Evolutionary conservation across 495 filamentous ascomycete species (phyloP), one percentile per base, ranked within the genome.

Genomic region (Aspergillus cavernicola): DNA sequence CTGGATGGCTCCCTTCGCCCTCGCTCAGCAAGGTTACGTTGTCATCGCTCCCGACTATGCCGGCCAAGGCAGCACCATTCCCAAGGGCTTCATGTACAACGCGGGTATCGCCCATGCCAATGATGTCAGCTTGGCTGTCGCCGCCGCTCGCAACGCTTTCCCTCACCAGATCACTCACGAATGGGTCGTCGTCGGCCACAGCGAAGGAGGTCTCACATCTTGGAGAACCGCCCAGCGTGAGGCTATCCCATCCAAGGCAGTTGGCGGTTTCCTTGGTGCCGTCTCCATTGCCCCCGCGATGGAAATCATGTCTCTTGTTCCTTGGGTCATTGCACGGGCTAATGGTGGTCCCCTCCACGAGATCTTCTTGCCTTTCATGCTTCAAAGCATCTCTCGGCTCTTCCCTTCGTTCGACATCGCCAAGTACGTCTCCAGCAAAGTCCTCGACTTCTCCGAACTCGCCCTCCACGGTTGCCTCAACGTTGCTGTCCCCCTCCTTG

Each of bases 1-100:
- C 29, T 55, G 36, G 28, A 29, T 28, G 22, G 37, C 24, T 2
- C 28, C 45, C 3, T 55, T 43, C 28, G 8, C 44, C 0, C 39
- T 55, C 16, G 53, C 47, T 2, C 53, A 43, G 24, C 28, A 49
- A 18, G 53, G 53, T 0, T 55, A 43, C 16, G 44, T 35, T 7
- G 53, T 49, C 10, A n/a, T 55, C 12, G 53, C 53, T 6, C 36
- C 53, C 10, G 44, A 55, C 31, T 55, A 55, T 18, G 53, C 53
- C 2, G 53, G 53, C 13, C 53, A 40, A 13, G 44, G 53, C 24
- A 49, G 19, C 1, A 29, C 39, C 12, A 28, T 40, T 11, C 28
- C 44, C 13, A 31, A 16, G 19, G 53, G 36, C 13, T 36, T 42
- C 26, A 33, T 42, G 37, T 55, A 41, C 29, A 18, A 50, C 19